Base-by-base conservation (phyloP, 2,329 filamentous ascomycete genomes). In the Periconia macrospinosa region DNA sequence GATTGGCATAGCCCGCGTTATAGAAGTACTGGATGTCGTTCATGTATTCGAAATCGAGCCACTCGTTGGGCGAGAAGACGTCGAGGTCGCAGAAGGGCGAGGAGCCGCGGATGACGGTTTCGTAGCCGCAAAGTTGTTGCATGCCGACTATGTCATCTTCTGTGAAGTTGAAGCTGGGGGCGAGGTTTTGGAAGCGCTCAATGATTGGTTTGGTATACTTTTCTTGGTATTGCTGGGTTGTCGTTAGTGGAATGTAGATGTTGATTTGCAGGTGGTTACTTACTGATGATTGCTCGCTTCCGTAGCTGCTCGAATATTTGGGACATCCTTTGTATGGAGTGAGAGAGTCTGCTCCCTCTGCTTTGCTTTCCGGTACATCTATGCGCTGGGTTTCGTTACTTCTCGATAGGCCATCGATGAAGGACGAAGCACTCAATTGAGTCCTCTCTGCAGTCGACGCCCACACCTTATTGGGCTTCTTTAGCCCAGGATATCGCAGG, bases 271-370 rank as follows among this genome's bases (percentile, higher is more conserved):
- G 6, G 35, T 2, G 2, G 18, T 19, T 43, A 54, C 65, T 43
- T 61, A 74, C 74, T 37, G 64, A 68, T 0, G 79, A 79, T 69
- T 87, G 80, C 3, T 85, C 74, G 60, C 81, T 83, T 2, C 85
- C 85, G 2, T 78, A 76, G 2, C 81, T 81, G 1, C 78, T 78
- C 43, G 80, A 84, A 69, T 87, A 89, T 13, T 80, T 83, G 13
- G 85, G 83, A 60, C 86, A 89, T 40, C 80, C 80, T 66, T 84
- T 82, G 71, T 89, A 88, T 0, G 86, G 85, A 1, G 86, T 88
- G 58, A 88, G 70, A 45, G 77, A 80, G 63, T 88, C 77, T 9
- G 85, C 86, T 17, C 85, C 85, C 2, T 79, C 74, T 55, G 85
- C 75, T 52, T 82, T 66, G 18, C 79, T 80, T 67, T 88, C 85